These are phyloP conservation scores for Cladochytrium replicatum DNA, from an alignment of 192 early-diverging fungal genomes.

Conservation along the genomic window DNA sequence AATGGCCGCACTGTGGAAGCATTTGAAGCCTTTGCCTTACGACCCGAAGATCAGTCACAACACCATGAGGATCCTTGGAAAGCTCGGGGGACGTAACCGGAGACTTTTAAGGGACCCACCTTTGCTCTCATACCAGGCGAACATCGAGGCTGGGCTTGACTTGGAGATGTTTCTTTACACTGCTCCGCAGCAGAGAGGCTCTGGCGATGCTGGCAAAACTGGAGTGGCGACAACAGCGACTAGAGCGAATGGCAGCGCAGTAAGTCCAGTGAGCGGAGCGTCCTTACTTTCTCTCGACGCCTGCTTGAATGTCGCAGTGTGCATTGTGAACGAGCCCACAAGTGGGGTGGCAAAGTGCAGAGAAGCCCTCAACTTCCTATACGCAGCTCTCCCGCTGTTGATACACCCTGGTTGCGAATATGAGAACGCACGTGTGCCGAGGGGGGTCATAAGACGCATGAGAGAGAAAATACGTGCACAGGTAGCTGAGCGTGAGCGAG, in stretches of 20 bases:
- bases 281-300: slow-evolving; percentile 52
- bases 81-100: slow-evolving; percentile 95
- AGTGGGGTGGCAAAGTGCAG: slow-evolving; percentile 4
- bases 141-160: slow-evolving; percentile 47
- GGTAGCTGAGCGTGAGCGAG: neutral
- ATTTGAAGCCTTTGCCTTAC: slow-evolving; percentile 81
- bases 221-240: slow-evolving; percentile 22
- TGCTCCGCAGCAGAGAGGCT: slow-evolving; percentile 13
- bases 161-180: slow-evolving; percentile 49
- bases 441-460: neutral
- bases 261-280: too few relatives aligned
- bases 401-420: neutral
- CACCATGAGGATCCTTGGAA: slow-evolving; percentile 88
- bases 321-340: slow-evolving; percentile 42
- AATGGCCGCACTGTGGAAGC: slow-evolving; percentile 89
- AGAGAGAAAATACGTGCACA: neutral
- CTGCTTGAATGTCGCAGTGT: slow-evolving; percentile 38
- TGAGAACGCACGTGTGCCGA: too few relatives aligned
- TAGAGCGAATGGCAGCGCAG: too few relatives aligned
- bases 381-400: neutral
- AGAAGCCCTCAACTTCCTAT: neutral
- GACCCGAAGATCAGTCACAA: slow-evolving; percentile 70
- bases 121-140: slow-evolving; percentile 3
- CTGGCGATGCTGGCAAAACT: too few relatives aligned
- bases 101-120: slow-evolving; percentile 66